Conservation (phyloP, 169 alveolate genomes). For the Babesia caballi region DNA sequence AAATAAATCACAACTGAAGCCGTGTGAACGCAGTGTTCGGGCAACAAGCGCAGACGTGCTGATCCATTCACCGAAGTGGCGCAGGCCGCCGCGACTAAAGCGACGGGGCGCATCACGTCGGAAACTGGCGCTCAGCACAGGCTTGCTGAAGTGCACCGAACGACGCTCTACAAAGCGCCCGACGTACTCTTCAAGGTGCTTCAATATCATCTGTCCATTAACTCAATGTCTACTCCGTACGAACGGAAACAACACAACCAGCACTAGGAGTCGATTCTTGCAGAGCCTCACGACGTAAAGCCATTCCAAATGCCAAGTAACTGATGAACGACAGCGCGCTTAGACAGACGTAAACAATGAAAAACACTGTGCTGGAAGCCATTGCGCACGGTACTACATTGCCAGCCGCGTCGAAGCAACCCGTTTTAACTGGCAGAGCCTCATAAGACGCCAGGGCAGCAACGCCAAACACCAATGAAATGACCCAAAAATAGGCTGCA, state of each 20-base stretch:
- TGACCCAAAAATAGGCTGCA: constrained; percentile 14
- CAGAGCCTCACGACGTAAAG: too few species aligned
- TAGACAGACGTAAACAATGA: background rate
- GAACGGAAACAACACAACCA: too few species aligned
- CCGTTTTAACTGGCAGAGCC: background rate
- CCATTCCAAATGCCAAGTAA: constrained; percentile 1
- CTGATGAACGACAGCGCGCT: constrained; percentile 18
- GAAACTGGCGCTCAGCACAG: background rate
- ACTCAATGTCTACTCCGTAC: too few species aligned
- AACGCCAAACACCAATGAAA: constrained; percentile 3
- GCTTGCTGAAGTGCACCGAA: constrained; percentile 44
- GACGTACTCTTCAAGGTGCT: constrained; percentile 21
- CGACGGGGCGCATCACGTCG: background rate
- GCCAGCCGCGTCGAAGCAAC: constrained; percentile 44
- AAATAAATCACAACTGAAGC: constrained; percentile 2
- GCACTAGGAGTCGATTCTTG: too few species aligned
- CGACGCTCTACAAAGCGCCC: constrained; percentile 19
- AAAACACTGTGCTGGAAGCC: background rate
- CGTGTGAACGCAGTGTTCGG: background rate
- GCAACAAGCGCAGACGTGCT: constrained; percentile 14
- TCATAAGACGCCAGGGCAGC: background rate
- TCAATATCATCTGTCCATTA: background rate
- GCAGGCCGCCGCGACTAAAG: constrained; percentile 48
- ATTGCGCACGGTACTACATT: background rate
- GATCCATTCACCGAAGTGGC: constrained; percentile 62